Conservation (phyloP, 805 yeast genomes). For the Maudiozyma barnettii region DNA sequence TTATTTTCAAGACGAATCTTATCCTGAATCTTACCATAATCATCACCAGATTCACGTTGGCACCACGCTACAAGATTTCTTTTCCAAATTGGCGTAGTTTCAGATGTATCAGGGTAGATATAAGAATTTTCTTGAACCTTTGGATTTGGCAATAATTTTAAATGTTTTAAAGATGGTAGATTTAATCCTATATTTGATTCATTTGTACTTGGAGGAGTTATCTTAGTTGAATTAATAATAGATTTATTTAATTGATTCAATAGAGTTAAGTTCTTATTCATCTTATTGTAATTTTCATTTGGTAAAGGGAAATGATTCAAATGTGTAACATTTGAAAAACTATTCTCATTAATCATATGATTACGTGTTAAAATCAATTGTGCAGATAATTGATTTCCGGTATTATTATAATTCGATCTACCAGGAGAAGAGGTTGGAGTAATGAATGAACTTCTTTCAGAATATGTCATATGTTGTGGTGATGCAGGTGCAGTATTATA, state of each 20-base stretch:
- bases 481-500: conserved; percentile 28
- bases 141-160: conserved; percentile 25
- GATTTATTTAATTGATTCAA: background rate
- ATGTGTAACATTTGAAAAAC: conserved; percentile 1
- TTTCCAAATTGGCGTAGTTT: conserved; percentile 25
- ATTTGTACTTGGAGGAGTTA: background rate
- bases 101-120: conserved; percentile 29
- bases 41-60: conserved; percentile 24
- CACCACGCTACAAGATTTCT: conserved; percentile 27
- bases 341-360: background rate
- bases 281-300: conserved; percentile 3
- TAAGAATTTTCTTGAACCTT: conserved; percentile 24
- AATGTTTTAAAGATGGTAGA: conserved; percentile 27
- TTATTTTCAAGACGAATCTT: background rate
- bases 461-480: conserved; percentile 9
- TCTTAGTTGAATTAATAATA: background rate
- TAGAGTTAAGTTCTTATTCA: background rate
- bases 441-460: background rate
- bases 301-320: background rate
- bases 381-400: background rate
- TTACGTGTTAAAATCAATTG: background rate
- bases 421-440: conserved; percentile 23
- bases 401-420: conserved; percentile 2
- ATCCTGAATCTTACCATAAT: conserved; percentile 19
- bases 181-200: background rate